phyloP scores from a whole-genome alignment of 352 stramenopile genomes.

The Phytopythium litorale region DNA sequence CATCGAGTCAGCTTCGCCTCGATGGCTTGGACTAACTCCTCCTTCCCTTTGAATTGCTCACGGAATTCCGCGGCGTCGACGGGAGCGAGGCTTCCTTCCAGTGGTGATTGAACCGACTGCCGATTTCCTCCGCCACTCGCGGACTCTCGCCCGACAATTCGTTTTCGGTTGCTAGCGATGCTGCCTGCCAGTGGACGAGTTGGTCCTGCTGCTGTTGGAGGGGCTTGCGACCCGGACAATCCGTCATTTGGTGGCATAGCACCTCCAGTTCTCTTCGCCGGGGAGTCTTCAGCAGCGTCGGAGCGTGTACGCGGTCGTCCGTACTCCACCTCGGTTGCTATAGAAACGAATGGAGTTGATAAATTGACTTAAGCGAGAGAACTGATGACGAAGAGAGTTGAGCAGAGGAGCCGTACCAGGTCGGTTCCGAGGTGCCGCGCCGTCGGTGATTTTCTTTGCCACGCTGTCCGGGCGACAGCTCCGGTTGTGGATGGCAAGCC shows the following conservation, averaged over 20 bases:
- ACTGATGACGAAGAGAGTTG: background rate
- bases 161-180: slow-evolving; percentile 62
- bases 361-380: too few relatives aligned
- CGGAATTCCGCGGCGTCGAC: slow-evolving; percentile 19
- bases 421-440: slow-evolving; percentile 48
- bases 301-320: slow-evolving; percentile 15
- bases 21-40: slow-evolving; percentile 39
- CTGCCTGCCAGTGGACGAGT: slow-evolving; percentile 37
- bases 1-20: slow-evolving; percentile 58
- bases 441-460: slow-evolving; percentile 44
- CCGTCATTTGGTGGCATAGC: background rate
- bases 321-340: slow-evolving; percentile 31
- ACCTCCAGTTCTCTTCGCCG: background rate
- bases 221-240: slow-evolving; percentile 1
- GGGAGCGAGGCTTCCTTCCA: slow-evolving; percentile 18
- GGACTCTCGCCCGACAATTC: slow-evolving; percentile 20
- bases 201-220: slow-evolving; percentile 12
- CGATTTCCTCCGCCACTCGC: slow-evolving; percentile 6
- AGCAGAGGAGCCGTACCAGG: slow-evolving; percentile 25
- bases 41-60: slow-evolving; percentile 34
- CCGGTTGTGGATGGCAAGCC: slow-evolving; percentile 63
- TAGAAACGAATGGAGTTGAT: too few relatives aligned
- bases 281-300: slow-evolving; percentile 3
- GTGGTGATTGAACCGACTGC: slow-evolving; percentile 34
- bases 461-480: slow-evolving; percentile 47